Percentiles rank a stretch among this genome's conserved stretches.
Evolutionary conservation across 352 stramenopile species (phyloP).

Genomic region (Phytophthora podocarpi): DNA sequence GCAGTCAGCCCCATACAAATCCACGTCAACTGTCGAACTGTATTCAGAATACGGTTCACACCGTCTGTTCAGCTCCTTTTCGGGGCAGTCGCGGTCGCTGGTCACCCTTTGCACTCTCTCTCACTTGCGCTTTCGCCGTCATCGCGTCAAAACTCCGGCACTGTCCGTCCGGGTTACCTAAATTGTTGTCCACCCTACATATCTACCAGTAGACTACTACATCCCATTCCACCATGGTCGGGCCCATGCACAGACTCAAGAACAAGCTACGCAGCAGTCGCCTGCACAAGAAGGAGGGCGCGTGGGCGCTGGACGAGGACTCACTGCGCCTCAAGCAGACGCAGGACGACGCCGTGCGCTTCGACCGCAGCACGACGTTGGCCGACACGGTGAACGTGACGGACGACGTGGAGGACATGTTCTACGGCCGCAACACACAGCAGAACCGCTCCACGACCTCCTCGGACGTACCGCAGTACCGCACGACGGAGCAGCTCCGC

Average conservation of each 20-base stretch:
- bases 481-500: conserved; percentile 67
- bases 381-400: conserved; percentile 45
- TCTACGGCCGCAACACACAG: conserved; percentile 43
- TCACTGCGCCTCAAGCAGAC: conserved; percentile 51
- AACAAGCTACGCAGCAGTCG: conserved; percentile 55
- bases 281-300: conserved; percentile 44
- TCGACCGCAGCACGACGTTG: conserved; percentile 42
- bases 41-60: not conserved
- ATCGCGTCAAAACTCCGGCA: not conserved
- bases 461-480: conserved; percentile 39
- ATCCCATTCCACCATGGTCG: conserved; percentile 36
- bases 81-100: conserved; percentile 1
- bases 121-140: conserved; percentile 8
- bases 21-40: no score
- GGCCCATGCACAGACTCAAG: conserved; percentile 72
- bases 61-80: conserved; percentile 4
- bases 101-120: not conserved
- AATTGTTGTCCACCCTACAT: not conserved
- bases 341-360: conserved; percentile 40
- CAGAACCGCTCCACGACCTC: conserved; percentile 23
- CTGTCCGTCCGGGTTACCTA: not conserved
- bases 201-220: no score
- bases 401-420: conserved; percentile 78
- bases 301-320: conserved; percentile 43
- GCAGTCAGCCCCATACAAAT: no score